Base-by-base conservation (phyloP, 148 eudicot species). In the Rhododendron henanense region DNA sequence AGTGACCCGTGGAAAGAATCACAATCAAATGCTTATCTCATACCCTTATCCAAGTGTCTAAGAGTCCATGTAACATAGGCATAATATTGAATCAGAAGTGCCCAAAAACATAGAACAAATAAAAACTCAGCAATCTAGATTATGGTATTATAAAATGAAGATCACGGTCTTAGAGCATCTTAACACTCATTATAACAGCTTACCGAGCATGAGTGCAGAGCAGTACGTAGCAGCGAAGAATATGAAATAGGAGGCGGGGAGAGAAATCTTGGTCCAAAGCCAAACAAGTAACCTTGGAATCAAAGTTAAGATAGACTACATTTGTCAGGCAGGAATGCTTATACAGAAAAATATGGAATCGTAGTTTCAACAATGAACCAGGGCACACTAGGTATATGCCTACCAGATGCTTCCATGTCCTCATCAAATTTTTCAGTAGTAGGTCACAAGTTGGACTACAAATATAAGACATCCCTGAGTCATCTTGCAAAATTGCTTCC, bases 401-500 rank as follows among this genome's bases (percentile, higher is more conserved):
- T 47, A 83, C 85, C 79, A 83, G 25, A 48, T 71, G 15, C 16
- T 28, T 18, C 78, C 59, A 83, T 10, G 63, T 48, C 8, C 33
- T 83, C 78, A 83, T 83, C 59, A 83, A 83, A 23, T 39, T 71
- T 55, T n/a, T 83, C 78, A 83, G 31, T 15, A 14, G 77, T 3
- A 45, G n/a, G 16, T 69, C 44, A 28, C 41, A n/a, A 9, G n/a
- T 83, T 25, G 85, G 84, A 45, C 44, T 28, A 19, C 78, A 83
- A 23, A 83, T 69, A 73, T 67, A 69, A 47, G 59, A 69, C n/a
- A 83, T 45, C 57, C 85, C 85, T 3, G 44, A 83, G 41, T 45
- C 85, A 47, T 45, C 76, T 69, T 67, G 85, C 57, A 83, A 53
- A 45, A 83, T 47, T 76, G 85, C 85, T 69, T 83, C 85, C 33